These are phyloP conservation scores for Hypholoma fasciculare DNA, from an alignment of 768 basidiomycete species.

Conservation along the genomic window DNA sequence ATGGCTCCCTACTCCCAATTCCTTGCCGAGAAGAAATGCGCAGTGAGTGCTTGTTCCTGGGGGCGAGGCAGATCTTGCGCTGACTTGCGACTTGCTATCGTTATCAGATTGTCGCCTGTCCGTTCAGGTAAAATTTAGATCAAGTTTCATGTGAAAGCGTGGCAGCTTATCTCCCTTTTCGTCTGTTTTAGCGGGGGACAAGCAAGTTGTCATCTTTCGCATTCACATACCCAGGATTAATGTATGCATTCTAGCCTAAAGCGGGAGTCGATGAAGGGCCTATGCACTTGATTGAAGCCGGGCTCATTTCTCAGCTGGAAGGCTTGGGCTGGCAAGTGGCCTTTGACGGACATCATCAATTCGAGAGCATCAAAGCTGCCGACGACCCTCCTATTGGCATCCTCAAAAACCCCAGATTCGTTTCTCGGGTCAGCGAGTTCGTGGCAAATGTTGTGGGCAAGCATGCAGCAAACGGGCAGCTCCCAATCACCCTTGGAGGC, in stretches of 20 bases:
- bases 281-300: constrained; percentile 85
- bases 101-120: constrained; percentile 86
- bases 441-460: constrained; percentile 76
- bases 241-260: constrained; percentile 49
- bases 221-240: not conserved
- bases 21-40: constrained; percentile 67
- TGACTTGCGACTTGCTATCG: constrained; percentile 7
- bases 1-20: constrained; percentile 44
- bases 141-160: constrained; percentile 2
- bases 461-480: constrained; percentile 74
- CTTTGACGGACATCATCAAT: constrained; percentile 90
- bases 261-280: constrained; percentile 87
- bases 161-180: constrained; percentile 9
- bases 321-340: constrained; percentile 86
- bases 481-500: constrained; percentile 92
- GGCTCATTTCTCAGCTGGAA: constrained; percentile 75
- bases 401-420: constrained; percentile 88
- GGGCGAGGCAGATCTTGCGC: not conserved
- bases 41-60: constrained; percentile 50
- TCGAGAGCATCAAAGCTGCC: constrained; percentile 66
- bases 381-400: constrained; percentile 82
- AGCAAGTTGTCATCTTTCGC: constrained; percentile 35
- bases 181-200: constrained; percentile 56
- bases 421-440: constrained; percentile 78
- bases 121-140: constrained; percentile 74